A percentile compares a stretch with the other conserved stretches of the same genome.
Evolutionary conservation across 371 early-diverging fungal genomes (phyloP).

Genomic region (Haplosporangium sp.): DNA sequence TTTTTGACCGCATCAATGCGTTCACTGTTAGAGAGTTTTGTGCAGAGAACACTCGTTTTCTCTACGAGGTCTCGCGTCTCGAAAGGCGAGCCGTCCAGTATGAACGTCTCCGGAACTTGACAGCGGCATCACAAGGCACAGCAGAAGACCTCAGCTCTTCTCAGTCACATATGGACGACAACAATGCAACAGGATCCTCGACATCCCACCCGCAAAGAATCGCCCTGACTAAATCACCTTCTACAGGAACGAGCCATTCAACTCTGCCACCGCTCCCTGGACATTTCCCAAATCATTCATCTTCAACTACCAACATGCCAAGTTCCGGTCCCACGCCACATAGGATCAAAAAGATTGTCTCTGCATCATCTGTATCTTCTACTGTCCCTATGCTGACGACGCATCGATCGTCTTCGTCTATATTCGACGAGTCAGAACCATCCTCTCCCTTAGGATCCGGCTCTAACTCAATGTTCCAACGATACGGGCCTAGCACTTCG

Average conservation of each 20-base stretch:
- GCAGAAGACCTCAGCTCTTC: background rate
- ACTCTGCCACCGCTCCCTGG: conserved; percentile 27
- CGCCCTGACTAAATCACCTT: conserved; percentile 9
- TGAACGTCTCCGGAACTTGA: conserved; percentile 35
- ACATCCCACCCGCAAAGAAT: background rate
- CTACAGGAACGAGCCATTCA: conserved; percentile 15
- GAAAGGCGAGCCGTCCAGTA: conserved; percentile 43
- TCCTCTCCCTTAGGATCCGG: conserved; percentile 34
- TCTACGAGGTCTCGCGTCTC: conserved; percentile 43
- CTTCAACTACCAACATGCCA: background rate
- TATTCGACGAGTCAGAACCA: conserved; percentile 43
- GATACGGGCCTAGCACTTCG: conserved; percentile 9
- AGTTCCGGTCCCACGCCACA: conserved; percentile 3
- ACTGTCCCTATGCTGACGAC: conserved; percentile 37
- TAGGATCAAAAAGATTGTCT: conserved; percentile 50
- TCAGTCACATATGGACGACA: background rate
- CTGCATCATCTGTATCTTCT: conserved; percentile 44
- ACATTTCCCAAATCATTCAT: conserved; percentile 19
- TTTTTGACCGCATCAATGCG: conserved; percentile 45
- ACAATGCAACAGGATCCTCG: background rate
- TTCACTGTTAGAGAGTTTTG: conserved; percentile 54
- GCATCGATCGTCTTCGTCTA: conserved; percentile 26
- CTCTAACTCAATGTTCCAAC: conserved; percentile 14
- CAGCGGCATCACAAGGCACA: background rate
- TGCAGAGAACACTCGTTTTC: conserved; percentile 50